Percentiles rank a stretch among this genome's conserved stretches.
These are phyloP conservation scores for Kurtzmaniella natalensis DNA, from an alignment of 1,139 yeast species.

Conservation along the genomic window DNA sequence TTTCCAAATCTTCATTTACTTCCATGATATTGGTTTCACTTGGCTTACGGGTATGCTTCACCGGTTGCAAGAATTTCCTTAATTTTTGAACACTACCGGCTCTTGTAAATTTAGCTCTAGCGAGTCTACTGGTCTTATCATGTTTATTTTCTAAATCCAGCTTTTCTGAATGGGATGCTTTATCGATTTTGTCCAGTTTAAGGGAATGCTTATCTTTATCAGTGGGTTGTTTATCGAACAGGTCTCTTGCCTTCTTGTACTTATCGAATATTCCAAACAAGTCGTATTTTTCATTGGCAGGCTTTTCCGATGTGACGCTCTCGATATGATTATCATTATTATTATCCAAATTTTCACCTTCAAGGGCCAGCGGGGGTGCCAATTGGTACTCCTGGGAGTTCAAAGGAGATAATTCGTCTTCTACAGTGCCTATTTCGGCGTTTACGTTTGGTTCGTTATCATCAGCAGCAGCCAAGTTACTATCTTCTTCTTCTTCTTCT, in stretches of 20 bases:
- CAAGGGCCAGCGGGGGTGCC: too few relatives aligned
- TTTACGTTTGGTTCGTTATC: too few relatives aligned
- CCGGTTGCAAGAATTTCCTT: neutral
- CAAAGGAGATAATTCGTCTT: too few relatives aligned
- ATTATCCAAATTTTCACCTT: too few relatives aligned
- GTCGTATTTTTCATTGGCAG: too few relatives aligned
- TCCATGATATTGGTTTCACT: neutral
- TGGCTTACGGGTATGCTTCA: neutral
- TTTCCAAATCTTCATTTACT: conserved; percentile 8
- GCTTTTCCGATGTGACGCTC: too few relatives aligned
- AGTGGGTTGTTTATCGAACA: neutral
- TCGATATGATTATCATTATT: too few relatives aligned
- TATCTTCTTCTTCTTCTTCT: neutral
- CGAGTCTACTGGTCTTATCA: too few relatives aligned
- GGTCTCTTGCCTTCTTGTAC: neutral
- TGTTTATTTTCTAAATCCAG: too few relatives aligned
- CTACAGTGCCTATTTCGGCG: neutral
- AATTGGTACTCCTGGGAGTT: too few relatives aligned
- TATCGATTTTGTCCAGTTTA: neutral
- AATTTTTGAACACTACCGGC: neutral
- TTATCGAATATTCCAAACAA: too few relatives aligned
- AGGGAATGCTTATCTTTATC: neutral
- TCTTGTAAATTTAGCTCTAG: neutral
- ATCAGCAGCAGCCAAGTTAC: neutral
- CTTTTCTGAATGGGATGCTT: neutral